Percentiles rank a stretch among this genome's conserved stretches.
Evolutionary conservation across 164 flowering plant species (phyloP).

Genomic region (Akebia trifoliata): DNA sequence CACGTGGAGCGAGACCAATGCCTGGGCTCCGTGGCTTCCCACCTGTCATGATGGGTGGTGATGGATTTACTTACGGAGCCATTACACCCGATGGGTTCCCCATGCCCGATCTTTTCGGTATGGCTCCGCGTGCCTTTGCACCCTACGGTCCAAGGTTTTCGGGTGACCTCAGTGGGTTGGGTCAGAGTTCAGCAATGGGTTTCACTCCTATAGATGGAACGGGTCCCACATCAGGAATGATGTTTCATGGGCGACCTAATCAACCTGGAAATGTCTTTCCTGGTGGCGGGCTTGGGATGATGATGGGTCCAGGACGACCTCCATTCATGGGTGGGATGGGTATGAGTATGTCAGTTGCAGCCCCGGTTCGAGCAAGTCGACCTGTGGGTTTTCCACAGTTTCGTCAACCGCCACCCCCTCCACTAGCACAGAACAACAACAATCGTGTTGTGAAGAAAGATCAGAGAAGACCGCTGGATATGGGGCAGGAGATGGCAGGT

Average conservation of each 20-base stretch:
- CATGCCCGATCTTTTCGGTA: conserved; percentile 65
- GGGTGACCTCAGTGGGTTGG: conserved; percentile 46
- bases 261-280: conserved; percentile 68
- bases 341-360: conserved; percentile 29
- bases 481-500: conserved; percentile 39
- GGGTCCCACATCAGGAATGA: conserved; percentile 59
- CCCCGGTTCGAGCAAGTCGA: conserved; percentile 39
- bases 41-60: conserved; percentile 83
- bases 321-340: conserved; percentile 88
- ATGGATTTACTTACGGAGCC: conserved; percentile 71
- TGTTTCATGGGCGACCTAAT: conserved; percentile 74
- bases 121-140: conserved; percentile 65
- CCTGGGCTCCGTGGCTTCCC: conserved; percentile 85
- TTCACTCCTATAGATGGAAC: conserved; percentile 26
- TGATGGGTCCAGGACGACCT: conserved; percentile 82
- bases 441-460: too few species aligned
- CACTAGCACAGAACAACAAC: conserved; percentile 50
- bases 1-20: conserved; percentile 65
- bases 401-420: conserved; percentile 42
- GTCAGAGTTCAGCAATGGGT: conserved; percentile 28
- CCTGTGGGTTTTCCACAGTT: too few species aligned
- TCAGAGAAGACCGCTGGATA: conserved; percentile 47
- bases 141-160: conserved; percentile 86
- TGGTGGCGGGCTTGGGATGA: conserved; percentile 73
- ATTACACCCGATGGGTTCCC: conserved; percentile 61